These are phyloP conservation scores for Raddia guianensis DNA, from an alignment of 176 grass and related monocot genomes.

Conservation along the genomic window DNA sequence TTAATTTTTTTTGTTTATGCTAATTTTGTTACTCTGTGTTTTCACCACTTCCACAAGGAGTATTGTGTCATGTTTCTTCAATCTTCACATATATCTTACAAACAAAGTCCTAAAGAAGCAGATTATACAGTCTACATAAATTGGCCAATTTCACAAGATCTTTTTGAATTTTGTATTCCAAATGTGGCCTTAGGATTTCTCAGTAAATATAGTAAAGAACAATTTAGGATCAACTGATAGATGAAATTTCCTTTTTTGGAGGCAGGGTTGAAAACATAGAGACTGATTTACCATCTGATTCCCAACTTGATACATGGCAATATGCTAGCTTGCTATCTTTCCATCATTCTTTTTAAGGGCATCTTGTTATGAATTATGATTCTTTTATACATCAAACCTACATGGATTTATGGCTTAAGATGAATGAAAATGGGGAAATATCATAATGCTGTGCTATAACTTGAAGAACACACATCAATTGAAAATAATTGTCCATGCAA, in stretches of 20 bases:
- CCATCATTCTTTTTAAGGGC: not conserved
- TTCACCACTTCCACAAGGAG: not conserved
- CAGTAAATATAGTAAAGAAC: too few relatives aligned
- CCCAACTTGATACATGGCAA: not conserved
- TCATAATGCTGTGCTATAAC: not conserved
- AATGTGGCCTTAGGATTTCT: too few relatives aligned
- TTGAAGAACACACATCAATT: not conserved
- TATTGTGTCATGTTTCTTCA: not conserved
- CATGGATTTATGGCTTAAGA: not conserved
- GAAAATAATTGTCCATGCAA: not conserved
- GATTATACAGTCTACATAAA: not conserved
- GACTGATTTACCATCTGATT: too few relatives aligned
- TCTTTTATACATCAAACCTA: not conserved
- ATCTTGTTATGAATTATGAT: not conserved
- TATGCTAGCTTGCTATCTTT: not conserved
- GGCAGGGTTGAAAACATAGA: not conserved
- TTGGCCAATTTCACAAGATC: not conserved
- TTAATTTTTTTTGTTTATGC: not conserved
- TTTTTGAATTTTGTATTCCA: not conserved
- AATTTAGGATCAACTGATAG: too few relatives aligned
- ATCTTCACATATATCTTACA: not conserved
- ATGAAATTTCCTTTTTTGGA: not conserved
- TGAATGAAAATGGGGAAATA: not conserved
- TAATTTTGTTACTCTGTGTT: not conserved
- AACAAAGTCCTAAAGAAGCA: not conserved